Evolutionary conservation across 208 protist genomes (phyloP).

Genomic region (Herpetomonas samuelpessoai): DNA sequence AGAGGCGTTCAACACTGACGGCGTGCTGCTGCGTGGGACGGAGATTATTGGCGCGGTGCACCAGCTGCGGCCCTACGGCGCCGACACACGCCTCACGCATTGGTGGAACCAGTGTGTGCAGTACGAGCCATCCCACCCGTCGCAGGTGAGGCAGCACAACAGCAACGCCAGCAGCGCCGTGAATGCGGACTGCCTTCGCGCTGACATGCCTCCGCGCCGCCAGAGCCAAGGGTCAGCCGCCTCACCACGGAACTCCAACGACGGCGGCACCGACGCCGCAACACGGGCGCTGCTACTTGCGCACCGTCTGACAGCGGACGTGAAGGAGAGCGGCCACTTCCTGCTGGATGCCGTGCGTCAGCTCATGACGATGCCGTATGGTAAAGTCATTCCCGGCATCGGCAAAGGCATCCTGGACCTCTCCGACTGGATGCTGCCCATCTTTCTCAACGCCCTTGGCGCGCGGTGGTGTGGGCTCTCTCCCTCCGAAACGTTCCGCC

Average conservation of each 20-base stretch:
- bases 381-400: conserved; percentile 26
- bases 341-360: conserved; percentile 15
- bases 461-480: conserved; percentile 23
- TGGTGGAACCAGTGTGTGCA: conserved; percentile 61
- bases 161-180: no score
- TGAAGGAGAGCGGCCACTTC: conserved; percentile 17
- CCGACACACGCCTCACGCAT: conserved; percentile 46
- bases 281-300: no score
- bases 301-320: conserved; percentile 20
- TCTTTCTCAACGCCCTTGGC: conserved; percentile 33
- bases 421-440: conserved; percentile 34
- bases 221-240: background rate
- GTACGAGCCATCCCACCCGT: no score
- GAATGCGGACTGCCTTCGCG: no score
- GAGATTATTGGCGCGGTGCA: conserved; percentile 65
- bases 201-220: background rate
- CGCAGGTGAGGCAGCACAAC: no score
- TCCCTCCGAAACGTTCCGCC: conserved; percentile 13
- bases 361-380: conserved; percentile 23
- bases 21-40: conserved; percentile 60
- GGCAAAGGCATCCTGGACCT: conserved; percentile 28
- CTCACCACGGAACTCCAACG: no score
- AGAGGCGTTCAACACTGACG: conserved; percentile 32
- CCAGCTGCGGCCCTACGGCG: conserved; percentile 63
- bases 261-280: no score